These are phyloP conservation scores for Scleromitrula shiraiana DNA, from an alignment of 2,329 filamentous ascomycete species.

Conservation along the genomic window DNA sequence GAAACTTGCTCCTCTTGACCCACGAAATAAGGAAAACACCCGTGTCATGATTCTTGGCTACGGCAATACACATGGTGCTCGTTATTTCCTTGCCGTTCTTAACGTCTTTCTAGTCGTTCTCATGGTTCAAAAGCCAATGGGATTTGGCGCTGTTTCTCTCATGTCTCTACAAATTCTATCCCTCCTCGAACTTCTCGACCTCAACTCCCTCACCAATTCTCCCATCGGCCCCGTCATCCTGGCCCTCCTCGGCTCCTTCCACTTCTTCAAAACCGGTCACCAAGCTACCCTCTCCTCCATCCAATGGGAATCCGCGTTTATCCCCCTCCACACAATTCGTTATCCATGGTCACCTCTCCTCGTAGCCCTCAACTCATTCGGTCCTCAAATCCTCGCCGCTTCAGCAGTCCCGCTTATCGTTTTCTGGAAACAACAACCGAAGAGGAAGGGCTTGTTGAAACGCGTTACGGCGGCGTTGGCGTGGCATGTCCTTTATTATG, in stretches of 20 bases:
- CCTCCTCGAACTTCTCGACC: conserved; percentile 56
- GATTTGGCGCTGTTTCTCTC: conserved; percentile 72
- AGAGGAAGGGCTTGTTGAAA: conserved; percentile 41
- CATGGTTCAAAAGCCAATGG: conserved; percentile 90
- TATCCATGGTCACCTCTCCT: conserved; percentile 88
- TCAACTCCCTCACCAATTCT: conserved; percentile 52
- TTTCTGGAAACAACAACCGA: conserved; percentile 82
- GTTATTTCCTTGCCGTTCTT: conserved; percentile 76
- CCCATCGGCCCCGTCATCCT: conserved; percentile 79
- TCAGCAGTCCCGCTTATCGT: conserved; percentile 72
- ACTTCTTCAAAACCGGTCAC: conserved; percentile 97
- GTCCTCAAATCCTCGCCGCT: conserved; percentile 76
- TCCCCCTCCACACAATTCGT: conserved; percentile 70
- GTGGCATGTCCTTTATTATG: conserved; percentile 74
- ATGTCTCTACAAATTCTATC: conserved; percentile 86
- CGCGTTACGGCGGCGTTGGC: conserved; percentile 62
- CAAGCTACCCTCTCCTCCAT: conserved; percentile 81
- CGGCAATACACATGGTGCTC: conserved; percentile 83
- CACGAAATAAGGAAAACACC: conserved; percentile 33
- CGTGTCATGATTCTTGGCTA: conserved; percentile 80
- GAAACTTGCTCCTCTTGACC: conserved; percentile 12
- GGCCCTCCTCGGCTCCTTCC: conserved; percentile 81
- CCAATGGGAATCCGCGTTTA: conserved; percentile 94
- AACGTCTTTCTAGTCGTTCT: conserved; percentile 71
- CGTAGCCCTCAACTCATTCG: conserved; percentile 79